phyloP scores from a whole-genome alignment of 768 basidiomycete species.

The Mycena rebaudengoi region DNA sequence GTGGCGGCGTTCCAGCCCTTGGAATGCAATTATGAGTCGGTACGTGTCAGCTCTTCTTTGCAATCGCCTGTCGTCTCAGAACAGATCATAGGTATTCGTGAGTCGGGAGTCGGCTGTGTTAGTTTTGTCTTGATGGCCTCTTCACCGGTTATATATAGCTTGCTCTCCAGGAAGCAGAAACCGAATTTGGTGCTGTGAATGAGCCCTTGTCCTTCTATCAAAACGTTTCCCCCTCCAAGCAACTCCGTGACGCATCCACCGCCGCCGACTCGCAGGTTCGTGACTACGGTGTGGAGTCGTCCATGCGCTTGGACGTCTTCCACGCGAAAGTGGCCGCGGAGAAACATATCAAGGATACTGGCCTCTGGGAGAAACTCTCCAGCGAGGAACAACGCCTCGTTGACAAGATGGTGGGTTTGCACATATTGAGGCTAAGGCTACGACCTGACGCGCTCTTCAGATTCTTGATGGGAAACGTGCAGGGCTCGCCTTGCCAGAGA shows the following conservation, averaged over 20 bases:
- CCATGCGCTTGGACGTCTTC: slow-evolving; percentile 86
- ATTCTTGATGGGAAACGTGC: slow-evolving; percentile 82
- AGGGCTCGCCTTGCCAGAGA: slow-evolving; percentile 76
- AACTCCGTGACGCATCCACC: slow-evolving; percentile 84
- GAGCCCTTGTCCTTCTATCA: slow-evolving; percentile 83
- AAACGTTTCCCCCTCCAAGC: slow-evolving; percentile 78
- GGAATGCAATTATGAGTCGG: slow-evolving; percentile 73
- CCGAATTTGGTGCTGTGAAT: slow-evolving; percentile 54
- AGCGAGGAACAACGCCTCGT: slow-evolving; percentile 80
- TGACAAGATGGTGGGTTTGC: slow-evolving; percentile 68
- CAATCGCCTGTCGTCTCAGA: background rate
- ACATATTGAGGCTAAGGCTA: background rate
- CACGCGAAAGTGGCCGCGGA: slow-evolving; percentile 74
- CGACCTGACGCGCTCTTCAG: slow-evolving; percentile 33
- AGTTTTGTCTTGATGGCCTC: background rate
- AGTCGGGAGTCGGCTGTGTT: slow-evolving; percentile 39
- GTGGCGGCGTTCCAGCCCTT: slow-evolving; percentile 65
- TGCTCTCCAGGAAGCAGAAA: slow-evolving; percentile 68
- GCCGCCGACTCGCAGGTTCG: slow-evolving; percentile 75
- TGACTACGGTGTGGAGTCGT: slow-evolving; percentile 77
- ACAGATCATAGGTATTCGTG: slow-evolving; percentile 70
- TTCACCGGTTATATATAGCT: slow-evolving; percentile 50
- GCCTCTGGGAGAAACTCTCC: slow-evolving; percentile 67
- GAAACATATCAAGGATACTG: slow-evolving; percentile 70
- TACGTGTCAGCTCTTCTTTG: slow-evolving; percentile 43